A percentile compares a stretch with the other conserved stretches of the same genome.
Evolutionary conservation across 2,329 filamentous ascomycete genomes (phyloP).

Genomic region (Dactylellina cionopaga): DNA sequence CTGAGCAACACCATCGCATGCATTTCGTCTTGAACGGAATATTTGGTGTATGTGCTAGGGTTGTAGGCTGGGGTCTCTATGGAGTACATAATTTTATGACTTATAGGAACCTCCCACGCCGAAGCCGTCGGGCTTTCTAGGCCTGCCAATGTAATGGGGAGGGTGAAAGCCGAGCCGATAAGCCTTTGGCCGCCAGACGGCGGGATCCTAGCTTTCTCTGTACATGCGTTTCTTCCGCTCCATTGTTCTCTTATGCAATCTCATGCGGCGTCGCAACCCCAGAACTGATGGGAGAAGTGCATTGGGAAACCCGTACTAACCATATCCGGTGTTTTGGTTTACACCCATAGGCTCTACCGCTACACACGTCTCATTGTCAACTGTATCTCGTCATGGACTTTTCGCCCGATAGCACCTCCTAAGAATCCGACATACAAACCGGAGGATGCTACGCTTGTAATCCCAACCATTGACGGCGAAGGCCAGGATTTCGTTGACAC

Average conservation of each 20-base stretch:
- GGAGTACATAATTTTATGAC: conserved; percentile 51
- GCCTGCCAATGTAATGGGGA: conserved; percentile 13
- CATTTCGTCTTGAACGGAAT: conserved; percentile 51
- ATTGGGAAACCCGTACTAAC: conserved; percentile 29
- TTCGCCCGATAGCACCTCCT: conserved; percentile 84
- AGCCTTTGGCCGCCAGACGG: conserved; percentile 24
- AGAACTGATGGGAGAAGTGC: conserved; percentile 1
- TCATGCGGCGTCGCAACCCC: conserved; percentile 13
- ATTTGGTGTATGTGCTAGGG: conserved; percentile 30
- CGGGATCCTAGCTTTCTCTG: conserved; percentile 6
- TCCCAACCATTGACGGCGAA: conserved; percentile 88
- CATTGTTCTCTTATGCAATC: background rate
- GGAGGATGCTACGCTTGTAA: conserved; percentile 90
- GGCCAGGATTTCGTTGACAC: conserved; percentile 85
- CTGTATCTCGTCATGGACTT: conserved; percentile 83
- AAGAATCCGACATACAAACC: conserved; percentile 75
- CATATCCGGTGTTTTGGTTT: conserved; percentile 39
- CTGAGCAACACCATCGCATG: conserved; percentile 32
- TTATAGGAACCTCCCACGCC: conserved; percentile 50
- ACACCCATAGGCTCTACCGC: conserved; percentile 80
- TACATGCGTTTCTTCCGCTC: background rate
- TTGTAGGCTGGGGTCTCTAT: conserved; percentile 32
- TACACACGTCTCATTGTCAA: conserved; percentile 88
- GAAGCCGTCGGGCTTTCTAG: conserved; percentile 44
- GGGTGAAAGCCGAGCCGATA: conserved; percentile 43